phyloP scores from a whole-genome alignment of 805 yeast genomes.

The Kluyveromyces siamensis region DNA sequence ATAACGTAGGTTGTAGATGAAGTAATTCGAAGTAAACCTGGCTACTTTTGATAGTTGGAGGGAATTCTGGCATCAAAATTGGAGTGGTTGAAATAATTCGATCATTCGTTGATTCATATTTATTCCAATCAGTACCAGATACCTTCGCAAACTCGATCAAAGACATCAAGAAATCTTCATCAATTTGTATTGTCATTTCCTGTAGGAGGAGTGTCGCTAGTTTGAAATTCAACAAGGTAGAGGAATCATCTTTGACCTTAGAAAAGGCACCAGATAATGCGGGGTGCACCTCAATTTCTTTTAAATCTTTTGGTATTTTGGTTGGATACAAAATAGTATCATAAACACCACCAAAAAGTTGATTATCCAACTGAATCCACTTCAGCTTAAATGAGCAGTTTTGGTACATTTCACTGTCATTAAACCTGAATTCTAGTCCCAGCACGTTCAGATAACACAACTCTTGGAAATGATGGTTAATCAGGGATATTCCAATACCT shows the following conservation, averaged over 20 bases:
- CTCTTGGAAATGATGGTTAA: conserved; percentile 65
- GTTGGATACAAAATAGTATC: conserved; percentile 89
- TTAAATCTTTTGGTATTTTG: conserved; percentile 73
- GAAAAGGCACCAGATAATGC: conserved; percentile 81
- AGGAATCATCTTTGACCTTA: conserved; percentile 76
- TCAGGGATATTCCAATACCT: conserved; percentile 82
- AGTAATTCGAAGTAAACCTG: conserved; percentile 89
- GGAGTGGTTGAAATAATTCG: conserved; percentile 48
- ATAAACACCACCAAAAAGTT: conserved; percentile 75
- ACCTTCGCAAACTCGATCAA: conserved; percentile 69
- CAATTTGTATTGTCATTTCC: conserved; percentile 86
- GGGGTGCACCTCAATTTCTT: conserved; percentile 84
- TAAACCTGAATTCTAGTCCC: conserved; percentile 73
- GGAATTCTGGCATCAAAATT: conserved; percentile 59
- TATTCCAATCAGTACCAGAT: conserved; percentile 77
- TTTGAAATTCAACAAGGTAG: conserved; percentile 84
- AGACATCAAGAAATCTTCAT: conserved; percentile 85
- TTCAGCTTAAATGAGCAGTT: conserved; percentile 71
- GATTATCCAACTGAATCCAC: conserved; percentile 95
- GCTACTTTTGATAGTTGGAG: conserved; percentile 44
- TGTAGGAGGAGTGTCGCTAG: conserved; percentile 85
- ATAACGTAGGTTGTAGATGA: conserved; percentile 84
- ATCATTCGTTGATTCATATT: conserved; percentile 14
- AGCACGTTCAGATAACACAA: conserved; percentile 73
- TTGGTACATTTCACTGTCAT: conserved; percentile 78